Evolutionary conservation across 371 early-diverging fungal genomes (phyloP).

Genomic region (Apophysomyces sp.): DNA sequence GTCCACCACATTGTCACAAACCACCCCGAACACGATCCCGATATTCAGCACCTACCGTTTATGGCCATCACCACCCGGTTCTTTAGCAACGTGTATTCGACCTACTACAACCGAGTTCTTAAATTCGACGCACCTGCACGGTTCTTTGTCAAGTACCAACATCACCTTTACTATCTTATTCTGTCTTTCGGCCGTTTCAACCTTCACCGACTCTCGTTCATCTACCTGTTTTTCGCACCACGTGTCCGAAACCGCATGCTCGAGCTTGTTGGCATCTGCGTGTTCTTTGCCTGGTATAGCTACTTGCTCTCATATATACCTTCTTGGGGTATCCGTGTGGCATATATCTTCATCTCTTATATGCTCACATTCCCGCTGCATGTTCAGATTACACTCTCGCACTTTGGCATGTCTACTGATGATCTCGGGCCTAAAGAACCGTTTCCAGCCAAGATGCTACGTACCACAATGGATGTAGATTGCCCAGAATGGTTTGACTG

Average conservation of each 20-base stretch:
- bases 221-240: constrained; percentile 58
- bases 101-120: constrained; percentile 85
- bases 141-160: constrained; percentile 79
- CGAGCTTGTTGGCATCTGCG: constrained; percentile 69
- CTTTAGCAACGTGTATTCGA: constrained; percentile 83
- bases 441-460: constrained; percentile 82
- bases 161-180: constrained; percentile 84
- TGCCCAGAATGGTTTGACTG: constrained; percentile 95
- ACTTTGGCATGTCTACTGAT: constrained; percentile 94
- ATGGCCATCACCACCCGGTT: constrained; percentile 85
- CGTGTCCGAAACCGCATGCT: constrained; percentile 70
- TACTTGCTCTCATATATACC: constrained; percentile 69
- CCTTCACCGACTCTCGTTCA: constrained; percentile 78
- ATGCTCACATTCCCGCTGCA: constrained; percentile 86
- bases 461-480: constrained; percentile 97
- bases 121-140: constrained; percentile 76
- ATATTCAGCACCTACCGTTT: constrained; percentile 97
- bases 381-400: constrained; percentile 93
- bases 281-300: constrained; percentile 84
- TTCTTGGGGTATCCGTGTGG: constrained; percentile 55
- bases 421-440: constrained; percentile 72
- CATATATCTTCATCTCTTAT: constrained; percentile 80
- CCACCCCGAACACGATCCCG: constrained; percentile 92
- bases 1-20: constrained; percentile 93
- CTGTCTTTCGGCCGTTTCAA: constrained; percentile 92